Evolutionary conservation across 2,329 filamentous ascomycete species (phyloP).

Genomic region (Cercospora citrullina): DNA sequence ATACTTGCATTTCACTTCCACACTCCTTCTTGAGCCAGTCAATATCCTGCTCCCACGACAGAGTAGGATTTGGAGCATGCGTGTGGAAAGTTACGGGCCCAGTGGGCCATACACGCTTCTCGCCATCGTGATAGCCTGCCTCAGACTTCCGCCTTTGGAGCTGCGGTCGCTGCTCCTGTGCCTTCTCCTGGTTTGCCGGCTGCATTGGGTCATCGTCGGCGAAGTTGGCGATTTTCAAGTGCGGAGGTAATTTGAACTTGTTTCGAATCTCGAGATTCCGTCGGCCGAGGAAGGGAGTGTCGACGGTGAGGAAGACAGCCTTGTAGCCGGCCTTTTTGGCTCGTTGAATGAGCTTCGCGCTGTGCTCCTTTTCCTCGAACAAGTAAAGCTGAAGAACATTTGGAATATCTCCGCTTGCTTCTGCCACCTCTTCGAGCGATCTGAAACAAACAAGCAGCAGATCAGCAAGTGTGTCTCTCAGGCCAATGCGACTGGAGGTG

Average conservation of each 20-base stretch:
- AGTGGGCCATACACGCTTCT: conserved; percentile 35
- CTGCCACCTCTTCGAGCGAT: conserved; percentile 54
- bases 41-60: conserved; percentile 52
- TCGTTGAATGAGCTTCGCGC: conserved; percentile 41
- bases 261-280: conserved; percentile 58
- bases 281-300: conserved; percentile 56
- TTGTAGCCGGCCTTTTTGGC: conserved; percentile 52
- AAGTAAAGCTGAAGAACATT: conserved; percentile 59
- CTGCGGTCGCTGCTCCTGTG: conserved; percentile 11
- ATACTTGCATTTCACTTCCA: conserved; percentile 52
- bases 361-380: conserved; percentile 55
- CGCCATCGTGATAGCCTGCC: conserved; percentile 26
- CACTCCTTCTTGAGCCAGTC: conserved; percentile 49
- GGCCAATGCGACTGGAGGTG: neutral
- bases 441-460: neutral
- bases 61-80: conserved; percentile 44
- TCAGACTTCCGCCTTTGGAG: conserved; percentile 10
- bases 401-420: conserved; percentile 45
- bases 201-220: conserved; percentile 28
- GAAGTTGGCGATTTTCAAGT: conserved; percentile 42
- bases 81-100: conserved; percentile 44
- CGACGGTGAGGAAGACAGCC: conserved; percentile 58
- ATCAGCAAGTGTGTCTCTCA: neutral
- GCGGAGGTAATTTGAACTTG: conserved; percentile 47
- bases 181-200: conserved; percentile 18